These are phyloP conservation scores for Exophiala sp. DNA, from an alignment of 2,329 filamentous ascomycete species.

Conservation along the genomic window DNA sequence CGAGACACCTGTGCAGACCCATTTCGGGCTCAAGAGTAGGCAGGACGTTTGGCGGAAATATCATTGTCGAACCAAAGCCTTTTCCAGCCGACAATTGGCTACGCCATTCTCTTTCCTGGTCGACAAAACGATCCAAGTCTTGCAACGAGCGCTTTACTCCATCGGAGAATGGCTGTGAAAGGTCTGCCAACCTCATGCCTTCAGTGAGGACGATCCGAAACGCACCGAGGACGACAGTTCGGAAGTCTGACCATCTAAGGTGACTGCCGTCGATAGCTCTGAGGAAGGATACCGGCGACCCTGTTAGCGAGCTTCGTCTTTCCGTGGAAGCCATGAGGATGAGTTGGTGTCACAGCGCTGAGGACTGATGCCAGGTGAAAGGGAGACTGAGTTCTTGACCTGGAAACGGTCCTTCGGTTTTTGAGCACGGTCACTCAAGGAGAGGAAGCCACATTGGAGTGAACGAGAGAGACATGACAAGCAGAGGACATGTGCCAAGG, in stretches of 20 bases:
- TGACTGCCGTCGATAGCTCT: constrained; percentile 26
- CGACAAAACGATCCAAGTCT: constrained; percentile 10
- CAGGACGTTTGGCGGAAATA: constrained; percentile 26
- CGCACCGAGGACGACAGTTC: constrained; percentile 20
- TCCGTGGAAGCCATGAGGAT: not conserved
- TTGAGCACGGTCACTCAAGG: not conserved
- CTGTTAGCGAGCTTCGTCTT: constrained; percentile 13
- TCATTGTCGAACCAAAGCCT: constrained; percentile 23
- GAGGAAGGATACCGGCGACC: constrained; percentile 15
- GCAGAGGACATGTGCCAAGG: not conserved
- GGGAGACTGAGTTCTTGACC: not conserved
- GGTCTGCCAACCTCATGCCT: constrained; percentile 11
- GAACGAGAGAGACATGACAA: not conserved
- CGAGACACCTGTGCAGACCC: constrained; percentile 16
- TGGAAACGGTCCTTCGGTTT: not conserved
- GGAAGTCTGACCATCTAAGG: constrained; percentile 26
- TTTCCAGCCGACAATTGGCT: constrained; percentile 13
- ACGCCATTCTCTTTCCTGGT: constrained; percentile 22
- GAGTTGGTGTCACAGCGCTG: not conserved
- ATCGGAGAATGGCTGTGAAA: constrained; percentile 17
- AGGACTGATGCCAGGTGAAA: not conserved
- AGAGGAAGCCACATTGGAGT: not conserved
- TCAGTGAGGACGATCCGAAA: constrained; percentile 20
- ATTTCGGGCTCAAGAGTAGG: constrained; percentile 11
- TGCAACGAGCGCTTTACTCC: constrained; percentile 13